Conservation (phyloP, 495 filamentous ascomycete genomes). For the Astrothelium macrocarpum region DNA sequence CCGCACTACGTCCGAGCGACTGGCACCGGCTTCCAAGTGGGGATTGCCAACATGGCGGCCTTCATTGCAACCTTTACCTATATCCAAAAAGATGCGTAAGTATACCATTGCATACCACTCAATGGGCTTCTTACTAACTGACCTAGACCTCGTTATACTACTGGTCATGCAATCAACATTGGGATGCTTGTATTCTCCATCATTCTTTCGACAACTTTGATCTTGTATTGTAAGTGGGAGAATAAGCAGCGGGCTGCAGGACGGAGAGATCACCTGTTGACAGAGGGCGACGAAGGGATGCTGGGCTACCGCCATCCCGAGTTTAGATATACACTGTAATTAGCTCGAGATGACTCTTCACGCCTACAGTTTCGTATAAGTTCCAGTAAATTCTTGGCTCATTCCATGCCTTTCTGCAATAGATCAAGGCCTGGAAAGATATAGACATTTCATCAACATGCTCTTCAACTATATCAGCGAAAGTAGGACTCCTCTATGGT, state of each 20-base stretch:
- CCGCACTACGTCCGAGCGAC: constrained; percentile 43
- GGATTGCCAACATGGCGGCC: constrained; percentile 40
- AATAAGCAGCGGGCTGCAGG: constrained; percentile 37
- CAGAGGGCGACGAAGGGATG: constrained; percentile 26
- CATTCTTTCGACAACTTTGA: constrained; percentile 27
- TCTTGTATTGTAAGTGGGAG: constrained; percentile 39
- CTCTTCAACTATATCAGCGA: too few relatives aligned
- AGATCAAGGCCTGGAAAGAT: too few relatives aligned
- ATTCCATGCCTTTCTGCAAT: too few relatives aligned
- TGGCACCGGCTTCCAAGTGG: constrained; percentile 37
- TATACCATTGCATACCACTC: too few relatives aligned
- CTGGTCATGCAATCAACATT: constrained; percentile 41
- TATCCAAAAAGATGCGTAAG: constrained; percentile 37
- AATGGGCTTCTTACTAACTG: neutral
- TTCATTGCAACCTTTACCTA: constrained; percentile 47
- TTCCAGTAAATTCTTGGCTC: neutral
- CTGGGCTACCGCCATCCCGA: constrained; percentile 38
- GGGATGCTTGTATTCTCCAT: constrained; percentile 35
- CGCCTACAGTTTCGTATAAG: neutral
- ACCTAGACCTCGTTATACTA: constrained; percentile 34
- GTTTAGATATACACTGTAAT: constrained; percentile 40
- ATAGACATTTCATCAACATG: too few relatives aligned
- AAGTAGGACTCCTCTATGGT: too few relatives aligned
- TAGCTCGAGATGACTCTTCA: neutral
- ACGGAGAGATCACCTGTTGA: constrained; percentile 35